Base-by-base conservation (phyloP, 208 protist genomes). In the Angomonas desouzai region DNA sequence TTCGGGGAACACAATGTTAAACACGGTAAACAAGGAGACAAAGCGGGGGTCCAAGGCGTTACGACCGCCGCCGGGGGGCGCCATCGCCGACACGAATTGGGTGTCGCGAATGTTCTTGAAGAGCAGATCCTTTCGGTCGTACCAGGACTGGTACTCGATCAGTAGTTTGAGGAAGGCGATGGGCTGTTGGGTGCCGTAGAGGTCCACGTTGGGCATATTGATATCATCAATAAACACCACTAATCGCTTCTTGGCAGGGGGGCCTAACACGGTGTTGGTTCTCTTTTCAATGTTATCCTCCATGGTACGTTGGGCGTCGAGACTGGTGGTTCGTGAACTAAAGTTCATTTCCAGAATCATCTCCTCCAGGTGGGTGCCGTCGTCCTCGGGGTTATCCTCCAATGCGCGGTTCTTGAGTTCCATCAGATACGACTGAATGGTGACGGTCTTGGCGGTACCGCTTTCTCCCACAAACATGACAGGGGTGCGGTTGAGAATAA, bases 371-470 rank as follows among this genome's bases (percentile, higher is more conserved):
- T 95, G 79, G 10, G 93, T 81, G 23, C 80, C 78, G 20, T 89
- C 85, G 48, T 87, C 81, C 33, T 18, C 10, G 18, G 3, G 16
- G 18, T 13, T 29, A 10, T 38, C 55, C n/a, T 18, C 55, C 1
- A 62, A 3, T 16, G 71, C 58, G 22, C 76, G 66, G 48, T 72
- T 75, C 72, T 97, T 96, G 13, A 98, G 78, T 18, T 86, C 68
- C 22, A 77, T 66, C 20, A 99, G 70, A 73, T 97, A 99, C 10
- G 88, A 89, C 66, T 98, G 87, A 40, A 99, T 98, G 11, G 96
- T 98, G 3, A 98, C 97, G 32, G 98, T 99, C 76, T 99, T 99
- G 33, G 98, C 98, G 9, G 98, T 99, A 28, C 98, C 98, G 53
- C 95, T 97, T 61, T 97, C 92, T 33, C 98, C 98, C 20, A 99